phyloP scores from a whole-genome alignment of 441 rosid genomes.

The Isatis lusitanica region DNA sequence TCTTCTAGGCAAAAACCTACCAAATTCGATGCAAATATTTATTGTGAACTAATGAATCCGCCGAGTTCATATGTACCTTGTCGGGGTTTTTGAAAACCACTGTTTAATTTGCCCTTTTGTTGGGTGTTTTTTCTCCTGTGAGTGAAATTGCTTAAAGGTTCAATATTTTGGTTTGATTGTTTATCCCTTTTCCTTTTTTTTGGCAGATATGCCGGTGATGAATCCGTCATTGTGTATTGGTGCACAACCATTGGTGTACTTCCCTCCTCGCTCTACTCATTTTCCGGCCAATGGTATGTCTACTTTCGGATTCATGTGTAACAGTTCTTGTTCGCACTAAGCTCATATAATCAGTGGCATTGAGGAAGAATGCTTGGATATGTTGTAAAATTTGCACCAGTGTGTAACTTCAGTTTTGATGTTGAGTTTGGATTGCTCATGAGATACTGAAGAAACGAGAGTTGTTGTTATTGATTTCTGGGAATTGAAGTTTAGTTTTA shows the following conservation, averaged over 20 bases:
- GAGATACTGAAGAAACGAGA: not conserved
- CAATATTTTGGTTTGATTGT: not conserved
- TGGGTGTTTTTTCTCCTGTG: not conserved
- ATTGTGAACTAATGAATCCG: not conserved
- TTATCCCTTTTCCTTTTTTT: not conserved
- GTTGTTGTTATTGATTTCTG: not conserved
- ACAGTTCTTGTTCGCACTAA: not conserved
- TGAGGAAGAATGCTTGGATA: not conserved
- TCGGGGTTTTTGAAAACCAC: not conserved
- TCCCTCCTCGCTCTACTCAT: constrained; percentile 17
- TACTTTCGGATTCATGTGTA: not conserved
- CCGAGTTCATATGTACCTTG: not conserved
- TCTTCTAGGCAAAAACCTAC: not conserved
- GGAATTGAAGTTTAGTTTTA: not conserved
- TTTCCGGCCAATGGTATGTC: constrained; percentile 10
- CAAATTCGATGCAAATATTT: not conserved
- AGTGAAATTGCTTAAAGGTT: not conserved
- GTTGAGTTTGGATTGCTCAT: not conserved
- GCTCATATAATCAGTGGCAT: not conserved
- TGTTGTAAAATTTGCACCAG: not conserved
- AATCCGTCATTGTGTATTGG: constrained; percentile 24
- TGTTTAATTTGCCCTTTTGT: not conserved
- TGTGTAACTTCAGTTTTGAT: not conserved
- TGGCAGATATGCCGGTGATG: constrained; percentile 28
- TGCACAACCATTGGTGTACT: constrained; percentile 3